Base-by-base conservation (phyloP, 2,329 filamentous ascomycete species). In the Aspergillus neoniger region DNA sequence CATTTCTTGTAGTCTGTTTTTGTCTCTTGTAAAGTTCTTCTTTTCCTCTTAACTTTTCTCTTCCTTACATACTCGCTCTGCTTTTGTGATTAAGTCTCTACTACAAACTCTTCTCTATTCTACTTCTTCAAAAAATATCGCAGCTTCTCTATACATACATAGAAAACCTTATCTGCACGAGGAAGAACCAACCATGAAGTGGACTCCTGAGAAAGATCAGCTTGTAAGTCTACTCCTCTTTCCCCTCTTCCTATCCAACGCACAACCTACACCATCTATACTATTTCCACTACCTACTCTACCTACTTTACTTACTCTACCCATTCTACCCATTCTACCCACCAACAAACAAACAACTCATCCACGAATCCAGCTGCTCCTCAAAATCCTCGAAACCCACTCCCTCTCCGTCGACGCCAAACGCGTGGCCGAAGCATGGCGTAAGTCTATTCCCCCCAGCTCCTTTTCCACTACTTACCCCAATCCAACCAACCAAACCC, bases 351-450 rank as follows among this genome's bases (percentile, higher is more conserved):
- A 50, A 47, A 43, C 57, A 19, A 21, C 10, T 36, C 14, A 60
- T 52, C n/a, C 2, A 12, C 14, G 25, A 15, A 9, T 28, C 17
- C 49, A 79, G 77, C 71, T 80, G 6, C 68, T 80, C 0, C 60
- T 78, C 1, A 79, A 77, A 32, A 76, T 79, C 28, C 63, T 80
- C 1, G 74, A 79, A 52, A 77, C 73, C 10, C 76, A 77, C 23
- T 65, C 76, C 0, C 30, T 80, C 2, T 68, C 57, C 4, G 68
- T 78, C 7, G 73, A 79, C 58, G 63, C 67, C 12, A 71, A 69
- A 19, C 70, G 67, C 7, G 70, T 79, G 5, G 70, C 76, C 2
- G 70, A 67, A 4, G 70, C 72, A 25, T 80, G 77, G 77, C 74
- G 76, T 78, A 73, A 65, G 75, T 70, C 25, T 28, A 28, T 28